phyloP scores from a whole-genome alignment of 148 eudicot genomes.

The Heliosperma pusillum region DNA sequence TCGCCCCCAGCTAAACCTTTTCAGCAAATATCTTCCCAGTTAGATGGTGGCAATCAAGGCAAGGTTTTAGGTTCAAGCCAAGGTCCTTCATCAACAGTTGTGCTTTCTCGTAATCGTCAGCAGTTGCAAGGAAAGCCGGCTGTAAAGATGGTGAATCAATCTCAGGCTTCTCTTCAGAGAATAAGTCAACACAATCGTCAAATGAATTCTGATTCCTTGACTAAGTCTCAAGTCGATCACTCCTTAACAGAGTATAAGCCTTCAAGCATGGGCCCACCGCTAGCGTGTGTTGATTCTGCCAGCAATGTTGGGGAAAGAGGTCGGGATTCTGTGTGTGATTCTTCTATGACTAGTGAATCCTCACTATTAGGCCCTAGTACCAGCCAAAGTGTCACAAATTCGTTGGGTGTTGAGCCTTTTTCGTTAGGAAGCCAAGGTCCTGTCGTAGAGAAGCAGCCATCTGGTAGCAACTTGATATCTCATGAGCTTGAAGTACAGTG shows the following conservation, averaged over 20 bases:
- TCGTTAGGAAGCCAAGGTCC: slow-evolving; percentile 37
- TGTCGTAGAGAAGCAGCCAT: slow-evolving; percentile 31
- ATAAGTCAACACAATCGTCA: slow-evolving; percentile 43
- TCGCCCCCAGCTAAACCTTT: slow-evolving; percentile 43
- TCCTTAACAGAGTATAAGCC: slow-evolving; percentile 33
- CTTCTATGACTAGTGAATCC: slow-evolving; percentile 31
- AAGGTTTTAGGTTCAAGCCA: slow-evolving; percentile 40
- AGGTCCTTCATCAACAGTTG: slow-evolving; percentile 30
- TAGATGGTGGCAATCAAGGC: slow-evolving; percentile 45
- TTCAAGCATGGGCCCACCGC: slow-evolving; percentile 26
- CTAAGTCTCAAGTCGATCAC: slow-evolving; percentile 41
- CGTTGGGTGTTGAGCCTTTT: slow-evolving; percentile 38
- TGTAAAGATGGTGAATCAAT: slow-evolving; percentile 42
- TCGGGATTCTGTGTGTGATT: slow-evolving; percentile 37
- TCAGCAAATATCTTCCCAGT: slow-evolving; percentile 43
- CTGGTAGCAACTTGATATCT: slow-evolving; percentile 31
- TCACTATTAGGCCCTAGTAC: slow-evolving; percentile 35
- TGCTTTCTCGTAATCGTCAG: slow-evolving; percentile 48
- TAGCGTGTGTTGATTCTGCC: slow-evolving; percentile 25
- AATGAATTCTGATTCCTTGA: slow-evolving; percentile 39
- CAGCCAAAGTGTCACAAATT: slow-evolving; percentile 30
- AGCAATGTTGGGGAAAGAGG: slow-evolving; percentile 34
- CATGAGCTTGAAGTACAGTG: slow-evolving; percentile 39
- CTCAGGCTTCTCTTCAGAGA: slow-evolving; percentile 39
- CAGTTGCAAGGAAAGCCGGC: slow-evolving; percentile 36